These are phyloP conservation scores for Suillus variegatus DNA, from an alignment of 768 basidiomycete species.

Conservation along the genomic window DNA sequence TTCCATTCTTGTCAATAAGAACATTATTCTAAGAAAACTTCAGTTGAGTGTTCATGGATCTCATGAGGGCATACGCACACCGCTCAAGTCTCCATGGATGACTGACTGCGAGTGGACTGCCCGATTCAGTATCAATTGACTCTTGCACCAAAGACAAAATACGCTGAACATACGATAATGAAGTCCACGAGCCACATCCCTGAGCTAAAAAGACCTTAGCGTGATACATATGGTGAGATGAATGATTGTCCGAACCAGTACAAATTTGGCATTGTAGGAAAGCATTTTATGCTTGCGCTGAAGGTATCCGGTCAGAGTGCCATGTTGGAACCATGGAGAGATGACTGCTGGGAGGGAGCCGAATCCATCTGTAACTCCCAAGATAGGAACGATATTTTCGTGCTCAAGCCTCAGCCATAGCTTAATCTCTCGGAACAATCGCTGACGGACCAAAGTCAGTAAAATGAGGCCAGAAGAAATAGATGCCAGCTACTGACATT, in stretches of 20 bases:
- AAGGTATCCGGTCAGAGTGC: constrained; percentile 25
- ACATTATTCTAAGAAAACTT: constrained; percentile 7
- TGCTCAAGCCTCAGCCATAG: constrained; percentile 33
- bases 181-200: not conserved
- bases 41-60: not conserved
- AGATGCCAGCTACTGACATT: not conserved
- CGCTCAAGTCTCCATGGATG: constrained; percentile 29
- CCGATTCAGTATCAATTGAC: not conserved
- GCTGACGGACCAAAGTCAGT: constrained; percentile 14
- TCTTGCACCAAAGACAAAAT: not conserved
- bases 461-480: not conserved
- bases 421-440: constrained; percentile 32
- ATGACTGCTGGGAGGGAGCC: constrained; percentile 35
- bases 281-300: constrained; percentile 8
- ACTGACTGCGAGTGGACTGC: constrained; percentile 23
- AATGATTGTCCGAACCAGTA: not conserved
- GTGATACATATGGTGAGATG: not conserved
- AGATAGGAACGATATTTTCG: constrained; percentile 31
- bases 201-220: not conserved
- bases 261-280: not conserved
- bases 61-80: constrained; percentile 21
- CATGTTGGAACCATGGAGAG: constrained; percentile 35
- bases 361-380: constrained; percentile 27
- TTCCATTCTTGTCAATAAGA: constrained; percentile 17
- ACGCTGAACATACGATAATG: constrained; percentile 7